Percentiles rank a stretch among this genome's conserved stretches.
Evolutionary conservation across 305 asterid species (phyloP).

Genomic region (Fraxinus floribunda): DNA sequence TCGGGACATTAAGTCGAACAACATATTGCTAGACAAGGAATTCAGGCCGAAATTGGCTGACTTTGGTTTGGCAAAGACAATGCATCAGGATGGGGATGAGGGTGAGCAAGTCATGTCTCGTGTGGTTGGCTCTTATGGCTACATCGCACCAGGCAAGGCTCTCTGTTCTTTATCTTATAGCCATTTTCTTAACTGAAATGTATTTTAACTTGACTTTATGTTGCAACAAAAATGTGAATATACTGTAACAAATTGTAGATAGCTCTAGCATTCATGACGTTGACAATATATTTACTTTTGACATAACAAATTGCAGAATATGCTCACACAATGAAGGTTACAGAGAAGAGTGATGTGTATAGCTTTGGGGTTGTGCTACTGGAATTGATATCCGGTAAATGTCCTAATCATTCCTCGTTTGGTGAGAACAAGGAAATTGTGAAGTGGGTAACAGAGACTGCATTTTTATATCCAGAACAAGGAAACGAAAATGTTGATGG

Average conservation of each 20-base stretch:
- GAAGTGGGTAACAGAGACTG: constrained; percentile 57
- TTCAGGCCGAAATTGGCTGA: constrained; percentile 73
- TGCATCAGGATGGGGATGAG: constrained; percentile 35
- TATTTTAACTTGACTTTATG: background rate
- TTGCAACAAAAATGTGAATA: background rate
- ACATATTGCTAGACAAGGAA: constrained; percentile 64
- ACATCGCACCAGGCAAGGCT: constrained; percentile 81
- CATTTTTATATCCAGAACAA: constrained; percentile 33
- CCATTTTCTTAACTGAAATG: background rate
- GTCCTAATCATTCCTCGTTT: constrained; percentile 55
- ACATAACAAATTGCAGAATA: constrained; percentile 50
- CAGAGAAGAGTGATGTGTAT: constrained; percentile 83
- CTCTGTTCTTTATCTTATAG: background rate
- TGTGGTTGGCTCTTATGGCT: constrained; percentile 84
- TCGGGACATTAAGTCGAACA: constrained; percentile 70
- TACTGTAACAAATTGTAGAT: background rate
- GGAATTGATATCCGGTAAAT: constrained; percentile 68
- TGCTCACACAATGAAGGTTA: constrained; percentile 67
- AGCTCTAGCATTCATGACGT: background rate
- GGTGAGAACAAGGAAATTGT: constrained; percentile 70
- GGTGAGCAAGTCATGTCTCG: constrained; percentile 57
- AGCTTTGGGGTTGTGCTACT: constrained; percentile 77
- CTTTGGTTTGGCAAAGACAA: constrained; percentile 67
- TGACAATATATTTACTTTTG: background rate
- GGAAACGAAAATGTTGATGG: constrained; percentile 18